Evolutionary conservation across 2,329 filamentous ascomycete species (phyloP), one percentile per base, ranked within the genome.

Genomic region (Aureobasidium subglaciale): DNA sequence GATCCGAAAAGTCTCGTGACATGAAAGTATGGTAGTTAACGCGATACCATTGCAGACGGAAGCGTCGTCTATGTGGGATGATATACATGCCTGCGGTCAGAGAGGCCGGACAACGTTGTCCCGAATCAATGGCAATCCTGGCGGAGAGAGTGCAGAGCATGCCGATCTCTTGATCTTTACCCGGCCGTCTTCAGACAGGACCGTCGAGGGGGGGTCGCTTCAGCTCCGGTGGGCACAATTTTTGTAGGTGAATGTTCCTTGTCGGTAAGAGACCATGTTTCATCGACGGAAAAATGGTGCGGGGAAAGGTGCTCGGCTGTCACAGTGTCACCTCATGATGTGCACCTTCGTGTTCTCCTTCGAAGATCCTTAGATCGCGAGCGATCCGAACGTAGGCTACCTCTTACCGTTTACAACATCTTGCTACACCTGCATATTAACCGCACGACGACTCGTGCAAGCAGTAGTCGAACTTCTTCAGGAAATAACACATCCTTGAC

Each of bases 251-350:
- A 24, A 43, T 13, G 25, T 4, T 27, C 16, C 24, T 29, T 10
- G 10, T 27, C 25, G 27, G 16, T 5, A 48, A 34, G 29, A 35
- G 20, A 15, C 22, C 13, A 9, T 34, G 29, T 35, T n/a, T n/a
- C n/a, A 20, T 48, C 18, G 22, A 38, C 46, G 46, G 46, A 38
- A 29, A 29, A 50, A 50, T 38, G 46, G 20, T 37, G 45, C 45
- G 46, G 46, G 45, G 46, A 50, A 50, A 20, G 11, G 32, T 40
- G 37, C 37, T 40, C 15, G 16, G 22, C n/a, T 20, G 46, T n/a
- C n/a, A n/a, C n/a, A 10, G 7, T 29, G 40, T 50, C 46, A 27
- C 34, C 22, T 38, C 20, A 27, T 18, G 24, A 50, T 50, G 46
- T 32, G 24, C 32, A 37, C 10, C 10, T n/a, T 27, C 32, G 46